A percentile compares a stretch with the other conserved stretches of the same genome.
Evolutionary conservation across 2,329 filamentous ascomycete species (phyloP).

Genomic region (Clarireedia homoeocarpa): DNA sequence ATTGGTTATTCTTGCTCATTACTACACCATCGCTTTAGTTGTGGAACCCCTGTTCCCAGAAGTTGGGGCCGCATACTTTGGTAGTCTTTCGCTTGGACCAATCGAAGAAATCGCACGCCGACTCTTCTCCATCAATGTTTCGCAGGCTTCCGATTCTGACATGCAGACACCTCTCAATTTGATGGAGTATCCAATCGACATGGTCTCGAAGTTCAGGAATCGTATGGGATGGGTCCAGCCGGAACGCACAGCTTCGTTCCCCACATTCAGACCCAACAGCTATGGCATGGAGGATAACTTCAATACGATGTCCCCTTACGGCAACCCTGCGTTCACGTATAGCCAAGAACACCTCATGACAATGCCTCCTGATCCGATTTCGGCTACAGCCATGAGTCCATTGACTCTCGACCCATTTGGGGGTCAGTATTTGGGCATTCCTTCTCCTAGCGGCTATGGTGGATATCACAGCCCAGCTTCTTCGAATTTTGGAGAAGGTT

Average conservation of each 20-base stretch:
- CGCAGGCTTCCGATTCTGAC: conserved; percentile 47
- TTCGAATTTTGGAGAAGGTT: conserved; percentile 54
- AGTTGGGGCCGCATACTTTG: conserved; percentile 82
- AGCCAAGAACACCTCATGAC: conserved; percentile 55
- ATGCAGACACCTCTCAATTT: conserved; percentile 55
- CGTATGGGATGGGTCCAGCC: conserved; percentile 62
- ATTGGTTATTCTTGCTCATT: conserved; percentile 71
- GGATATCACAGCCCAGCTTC: conserved; percentile 53
- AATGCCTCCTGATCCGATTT: conserved; percentile 41
- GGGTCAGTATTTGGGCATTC: conserved; percentile 52
- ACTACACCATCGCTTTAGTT: conserved; percentile 81
- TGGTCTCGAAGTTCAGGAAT: conserved; percentile 58
- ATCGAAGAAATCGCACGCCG: conserved; percentile 81
- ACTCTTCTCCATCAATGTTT: conserved; percentile 60
- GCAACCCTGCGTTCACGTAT: conserved; percentile 54
- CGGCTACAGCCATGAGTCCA: conserved; percentile 43
- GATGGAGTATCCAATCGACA: conserved; percentile 66
- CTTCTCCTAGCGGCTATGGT: conserved; percentile 48
- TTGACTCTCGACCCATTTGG: conserved; percentile 44
- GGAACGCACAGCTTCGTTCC: conserved; percentile 50
- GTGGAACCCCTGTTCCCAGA: conserved; percentile 90
- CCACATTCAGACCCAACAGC: conserved; percentile 49
- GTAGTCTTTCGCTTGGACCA: conserved; percentile 68
- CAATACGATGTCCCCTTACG: conserved; percentile 44
- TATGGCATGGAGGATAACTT: conserved; percentile 42